Conservation (phyloP, 345 rosid species). For the Aquilaria malaccensis region DNA sequence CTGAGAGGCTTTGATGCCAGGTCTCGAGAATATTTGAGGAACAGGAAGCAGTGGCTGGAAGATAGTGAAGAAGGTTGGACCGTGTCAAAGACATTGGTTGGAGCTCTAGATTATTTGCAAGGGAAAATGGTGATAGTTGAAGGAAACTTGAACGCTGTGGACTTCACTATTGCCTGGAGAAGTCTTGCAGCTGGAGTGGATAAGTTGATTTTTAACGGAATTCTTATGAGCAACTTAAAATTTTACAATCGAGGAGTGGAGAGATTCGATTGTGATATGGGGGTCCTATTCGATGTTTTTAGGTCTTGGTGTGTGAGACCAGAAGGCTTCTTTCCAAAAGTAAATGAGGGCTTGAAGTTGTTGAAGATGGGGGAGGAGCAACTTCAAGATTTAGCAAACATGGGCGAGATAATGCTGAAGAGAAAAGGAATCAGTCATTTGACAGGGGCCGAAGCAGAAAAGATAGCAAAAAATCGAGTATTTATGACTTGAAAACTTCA, state of each 20-base stretch:
- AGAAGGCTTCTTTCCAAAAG: constrained; percentile 68
- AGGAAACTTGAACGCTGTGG: constrained; percentile 50
- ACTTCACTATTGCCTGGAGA: constrained; percentile 71
- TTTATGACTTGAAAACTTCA: constrained; percentile 20
- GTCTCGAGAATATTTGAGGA: constrained; percentile 70
- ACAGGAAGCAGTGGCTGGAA: constrained; percentile 82
- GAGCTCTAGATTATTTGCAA: constrained; percentile 70
- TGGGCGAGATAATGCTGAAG: constrained; percentile 44
- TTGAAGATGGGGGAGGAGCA: constrained; percentile 58
- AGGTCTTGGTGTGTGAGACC: constrained; percentile 84
- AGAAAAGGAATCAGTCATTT: constrained; percentile 58
- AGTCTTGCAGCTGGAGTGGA: constrained; percentile 71
- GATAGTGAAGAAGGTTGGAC: constrained; percentile 61
- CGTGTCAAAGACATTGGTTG: constrained; percentile 57
- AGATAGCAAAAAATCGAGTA: constrained; percentile 49
- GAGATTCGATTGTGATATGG: constrained; percentile 54
- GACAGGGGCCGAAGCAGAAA: constrained; percentile 49
- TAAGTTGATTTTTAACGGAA: constrained; percentile 42
- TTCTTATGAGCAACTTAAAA: constrained; percentile 53
- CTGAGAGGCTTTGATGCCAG: constrained; percentile 78
- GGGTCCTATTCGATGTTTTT: constrained; percentile 63
- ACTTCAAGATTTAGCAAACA: constrained; percentile 29
- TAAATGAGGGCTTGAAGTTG: constrained; percentile 52
- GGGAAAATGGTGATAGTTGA: constrained; percentile 57
- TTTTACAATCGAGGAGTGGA: constrained; percentile 53